A percentile compares a stretch with the other conserved stretches of the same genome.
phyloP scores from a whole-genome alignment of 2,329 filamentous ascomycete species.

The Aspergillus aculeatinus region DNA sequence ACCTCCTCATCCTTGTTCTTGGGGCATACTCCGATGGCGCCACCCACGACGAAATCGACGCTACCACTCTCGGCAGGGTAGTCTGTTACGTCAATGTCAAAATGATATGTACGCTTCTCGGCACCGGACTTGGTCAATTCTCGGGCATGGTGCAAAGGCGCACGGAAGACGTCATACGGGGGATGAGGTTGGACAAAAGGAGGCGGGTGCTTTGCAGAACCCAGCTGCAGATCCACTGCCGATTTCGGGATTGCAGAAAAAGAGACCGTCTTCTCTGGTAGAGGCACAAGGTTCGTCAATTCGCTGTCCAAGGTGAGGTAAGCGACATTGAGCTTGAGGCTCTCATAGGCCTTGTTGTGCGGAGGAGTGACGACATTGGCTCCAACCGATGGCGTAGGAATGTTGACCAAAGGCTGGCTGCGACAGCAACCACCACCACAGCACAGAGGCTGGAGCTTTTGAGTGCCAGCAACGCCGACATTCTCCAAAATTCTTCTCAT shows the following conservation, averaged over 20 bases:
- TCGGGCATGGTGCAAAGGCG: conserved; percentile 79
- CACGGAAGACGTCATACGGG: conserved; percentile 86
- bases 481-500: conserved; percentile 59
- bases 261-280: conserved; percentile 74
- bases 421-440: conserved; percentile 66
- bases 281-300: conserved; percentile 67
- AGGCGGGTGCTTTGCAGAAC: conserved; percentile 66
- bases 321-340: conserved; percentile 72
- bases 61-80: conserved; percentile 79
- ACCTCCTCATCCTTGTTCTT: conserved; percentile 77
- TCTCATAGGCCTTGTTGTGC: conserved; percentile 81
- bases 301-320: conserved; percentile 68
- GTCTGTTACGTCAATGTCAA: conserved; percentile 93
- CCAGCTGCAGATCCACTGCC: conserved; percentile 33
- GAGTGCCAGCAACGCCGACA: conserved; percentile 53
- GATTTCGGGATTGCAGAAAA: conserved; percentile 50
- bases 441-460: conserved; percentile 63
- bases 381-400: conserved; percentile 40
- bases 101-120: conserved; percentile 96
- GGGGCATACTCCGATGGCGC: conserved; percentile 88
- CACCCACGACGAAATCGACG: conserved; percentile 93
- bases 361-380: conserved; percentile 58
- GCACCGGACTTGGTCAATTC: conserved; percentile 85
- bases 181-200: conserved; percentile 91
- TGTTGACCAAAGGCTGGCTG: conserved; percentile 54